Conservation (phyloP, 179 eudicot genomes). For the Beta macrorhiza region DNA sequence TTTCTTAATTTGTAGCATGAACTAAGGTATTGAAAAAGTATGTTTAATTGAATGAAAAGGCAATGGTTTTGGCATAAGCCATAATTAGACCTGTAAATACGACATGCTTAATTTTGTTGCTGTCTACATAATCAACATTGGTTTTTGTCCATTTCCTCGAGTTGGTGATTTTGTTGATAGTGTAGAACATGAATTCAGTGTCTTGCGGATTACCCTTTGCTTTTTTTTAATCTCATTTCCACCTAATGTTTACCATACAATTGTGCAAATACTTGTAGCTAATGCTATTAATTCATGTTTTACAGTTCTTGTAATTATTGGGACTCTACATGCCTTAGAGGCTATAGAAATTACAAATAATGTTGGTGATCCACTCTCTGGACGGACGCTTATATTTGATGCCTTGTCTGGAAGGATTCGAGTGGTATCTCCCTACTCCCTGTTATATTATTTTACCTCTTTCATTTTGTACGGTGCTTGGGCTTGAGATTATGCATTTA, state of each 20-base stretch:
- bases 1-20: no score
- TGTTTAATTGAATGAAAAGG: no score
- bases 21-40: no score
- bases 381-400: conserved; percentile 93
- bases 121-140: conserved; percentile 7
- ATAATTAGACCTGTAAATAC: no score
- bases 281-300: background rate
- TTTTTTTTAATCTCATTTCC: background rate
- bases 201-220: background rate
- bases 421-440: conserved; percentile 43
- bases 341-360: conserved; percentile 80
- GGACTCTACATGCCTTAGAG: conserved; percentile 94
- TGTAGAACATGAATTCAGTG: background rate
- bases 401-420: conserved; percentile 89
- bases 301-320: conserved; percentile 95
- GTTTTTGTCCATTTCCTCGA: background rate
- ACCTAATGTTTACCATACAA: background rate
- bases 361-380: conserved; percentile 90
- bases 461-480: no score
- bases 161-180: background rate
- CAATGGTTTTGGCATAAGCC: no score
- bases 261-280: background rate
- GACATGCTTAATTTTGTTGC: no score
- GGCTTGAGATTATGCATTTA: no score
- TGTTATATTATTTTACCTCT: background rate